Evolutionary conservation across 2,329 filamentous ascomycete genomes (phyloP).

Genomic region (Endocalyx cinctus): DNA sequence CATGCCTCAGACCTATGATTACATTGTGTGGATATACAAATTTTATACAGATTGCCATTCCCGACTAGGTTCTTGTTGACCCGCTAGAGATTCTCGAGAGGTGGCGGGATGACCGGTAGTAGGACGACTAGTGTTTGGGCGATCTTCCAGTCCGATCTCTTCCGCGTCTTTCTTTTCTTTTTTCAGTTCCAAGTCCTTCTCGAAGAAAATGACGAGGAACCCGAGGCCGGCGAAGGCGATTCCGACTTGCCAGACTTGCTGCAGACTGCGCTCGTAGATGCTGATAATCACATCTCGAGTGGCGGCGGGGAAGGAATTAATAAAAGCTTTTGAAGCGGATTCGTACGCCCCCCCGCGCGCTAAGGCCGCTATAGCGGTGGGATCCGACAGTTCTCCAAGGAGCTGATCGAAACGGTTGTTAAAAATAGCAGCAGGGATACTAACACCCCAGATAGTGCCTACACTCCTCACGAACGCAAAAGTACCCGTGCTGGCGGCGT

Average conservation of each 20-base stretch:
- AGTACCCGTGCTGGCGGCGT: slow-evolving; percentile 27
- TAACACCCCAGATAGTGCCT: slow-evolving; percentile 35
- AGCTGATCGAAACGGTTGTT: slow-evolving; percentile 11
- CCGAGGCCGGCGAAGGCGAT: slow-evolving; percentile 9
- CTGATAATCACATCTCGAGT: slow-evolving; percentile 7
- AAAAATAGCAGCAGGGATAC: slow-evolving; percentile 33
- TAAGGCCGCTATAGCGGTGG: slow-evolving; percentile 3
- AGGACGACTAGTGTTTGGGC: too few species aligned
- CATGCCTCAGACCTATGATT: too few species aligned
- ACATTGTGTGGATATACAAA: too few species aligned
- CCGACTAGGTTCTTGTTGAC: too few species aligned
- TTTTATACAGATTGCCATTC: too few species aligned
- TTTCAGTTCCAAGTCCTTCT: slow-evolving; percentile 6
- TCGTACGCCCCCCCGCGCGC: slow-evolving; percentile 7
- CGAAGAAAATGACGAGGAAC: slow-evolving; percentile 7
- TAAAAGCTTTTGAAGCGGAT: slow-evolving; percentile 5
- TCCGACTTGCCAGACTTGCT: slow-evolving; percentile 10
- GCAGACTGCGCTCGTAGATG: slow-evolving; percentile 10
- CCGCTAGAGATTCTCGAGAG: too few species aligned
- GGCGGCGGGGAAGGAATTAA: slow-evolving; percentile 6
- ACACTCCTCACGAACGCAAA: slow-evolving; percentile 34
- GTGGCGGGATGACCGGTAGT: too few species aligned
- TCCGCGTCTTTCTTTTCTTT: slow-evolving; percentile 4
- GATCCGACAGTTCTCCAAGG: slow-evolving; percentile 1
- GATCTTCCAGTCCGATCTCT: slow-evolving; percentile 4